A percentile compares a stretch with the other conserved stretches of the same genome.
phyloP scores from a whole-genome alignment of 202 grass and related monocot species.

The Brachypodium distachyon region DNA sequence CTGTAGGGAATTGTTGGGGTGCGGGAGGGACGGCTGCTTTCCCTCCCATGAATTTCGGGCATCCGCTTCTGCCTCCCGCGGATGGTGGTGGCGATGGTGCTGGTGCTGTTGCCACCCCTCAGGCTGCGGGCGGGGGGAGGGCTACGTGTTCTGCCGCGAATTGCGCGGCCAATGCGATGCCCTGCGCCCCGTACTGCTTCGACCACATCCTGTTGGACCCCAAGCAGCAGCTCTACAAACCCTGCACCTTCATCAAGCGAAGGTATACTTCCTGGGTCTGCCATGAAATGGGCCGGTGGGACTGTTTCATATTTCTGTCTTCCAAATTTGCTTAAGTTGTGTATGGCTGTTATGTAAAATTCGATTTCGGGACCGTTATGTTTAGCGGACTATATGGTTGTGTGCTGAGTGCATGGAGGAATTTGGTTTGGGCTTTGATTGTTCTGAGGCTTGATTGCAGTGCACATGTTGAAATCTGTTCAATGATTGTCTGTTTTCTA shows the following conservation, averaged over 20 bases:
- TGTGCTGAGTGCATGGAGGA: neutral
- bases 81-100: neutral
- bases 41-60: neutral
- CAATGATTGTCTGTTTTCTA: neutral
- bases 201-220: slow-evolving; percentile 35
- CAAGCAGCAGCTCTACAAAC: slow-evolving; percentile 41
- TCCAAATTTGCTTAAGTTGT: neutral
- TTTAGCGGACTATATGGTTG: neutral
- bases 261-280: neutral
- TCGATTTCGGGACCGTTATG: neutral
- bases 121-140: neutral
- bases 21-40: neutral
- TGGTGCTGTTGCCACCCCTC: neutral
- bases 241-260: slow-evolving; percentile 24
- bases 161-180: slow-evolving; percentile 29
- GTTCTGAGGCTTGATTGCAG: neutral
- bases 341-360: neutral
- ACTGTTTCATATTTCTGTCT: neutral
- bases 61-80: neutral
- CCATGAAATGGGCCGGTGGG: neutral
- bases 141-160: neutral
- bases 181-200: slow-evolving; percentile 23
- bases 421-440: neutral
- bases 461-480: neutral
- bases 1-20: no score